Percentiles rank a stretch among this genome's conserved stretches.
phyloP scores from a whole-genome alignment of 106 monocot species.

The Apostasia ramifera region DNA sequence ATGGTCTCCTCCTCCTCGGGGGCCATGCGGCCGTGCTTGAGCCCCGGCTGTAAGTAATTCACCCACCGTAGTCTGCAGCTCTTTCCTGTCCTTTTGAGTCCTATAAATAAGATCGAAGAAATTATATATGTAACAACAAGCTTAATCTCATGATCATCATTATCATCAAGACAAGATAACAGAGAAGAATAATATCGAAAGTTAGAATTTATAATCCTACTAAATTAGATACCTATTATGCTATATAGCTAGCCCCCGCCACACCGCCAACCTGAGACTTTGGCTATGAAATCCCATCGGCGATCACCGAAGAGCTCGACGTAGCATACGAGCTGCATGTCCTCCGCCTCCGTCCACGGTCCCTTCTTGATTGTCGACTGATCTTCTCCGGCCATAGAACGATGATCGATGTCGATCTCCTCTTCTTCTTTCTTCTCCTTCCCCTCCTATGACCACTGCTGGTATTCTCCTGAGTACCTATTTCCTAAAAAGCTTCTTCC shows the following conservation, averaged over 20 bases:
- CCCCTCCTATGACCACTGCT: too few relatives aligned
- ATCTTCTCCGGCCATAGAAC: not conserved
- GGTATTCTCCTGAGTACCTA: too few relatives aligned
- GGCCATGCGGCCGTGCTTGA: constrained; percentile 61
- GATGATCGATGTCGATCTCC: too few relatives aligned
- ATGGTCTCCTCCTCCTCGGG: constrained; percentile 59
- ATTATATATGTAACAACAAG: not conserved
- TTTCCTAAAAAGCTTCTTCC: too few relatives aligned
- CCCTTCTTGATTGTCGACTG: constrained; percentile 37
- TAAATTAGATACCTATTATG: not conserved
- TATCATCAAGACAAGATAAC: too few relatives aligned
- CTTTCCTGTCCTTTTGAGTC: constrained; percentile 74
- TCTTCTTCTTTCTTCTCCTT: too few relatives aligned
- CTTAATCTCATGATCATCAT: not conserved
- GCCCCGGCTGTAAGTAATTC: constrained; percentile 71
- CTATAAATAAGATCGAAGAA: constrained; percentile 19
- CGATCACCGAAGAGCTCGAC: constrained; percentile 65
- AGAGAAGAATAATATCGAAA: too few relatives aligned
- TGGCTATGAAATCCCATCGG: constrained; percentile 74
- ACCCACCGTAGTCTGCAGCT: constrained; percentile 81
- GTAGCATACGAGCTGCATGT: constrained; percentile 46
- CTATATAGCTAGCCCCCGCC: constrained; percentile 12
- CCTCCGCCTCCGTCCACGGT: constrained; percentile 74
- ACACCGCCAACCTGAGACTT: constrained; percentile 64
- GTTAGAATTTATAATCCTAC: too few relatives aligned